phyloP scores from a whole-genome alignment of 768 basidiomycete species.

The Polyporus arcularius region DNA sequence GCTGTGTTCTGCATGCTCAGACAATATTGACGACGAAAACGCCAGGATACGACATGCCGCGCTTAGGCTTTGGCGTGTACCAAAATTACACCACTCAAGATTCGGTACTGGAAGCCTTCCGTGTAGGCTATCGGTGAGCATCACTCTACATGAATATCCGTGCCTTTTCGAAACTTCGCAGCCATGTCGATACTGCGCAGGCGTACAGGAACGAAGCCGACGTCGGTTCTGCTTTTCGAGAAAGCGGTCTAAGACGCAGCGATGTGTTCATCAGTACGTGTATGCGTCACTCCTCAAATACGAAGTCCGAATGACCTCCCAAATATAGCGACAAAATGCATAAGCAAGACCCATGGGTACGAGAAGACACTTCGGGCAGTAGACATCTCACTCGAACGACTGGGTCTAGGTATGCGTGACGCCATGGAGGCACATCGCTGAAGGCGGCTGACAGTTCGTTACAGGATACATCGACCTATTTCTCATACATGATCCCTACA shows the following conservation, averaged over 20 bases:
- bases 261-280: constrained; percentile 63
- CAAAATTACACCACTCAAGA: constrained; percentile 59
- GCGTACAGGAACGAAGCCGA: constrained; percentile 66
- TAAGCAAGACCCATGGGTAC: constrained; percentile 65
- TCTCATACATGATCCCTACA: constrained; percentile 46
- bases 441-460: not conserved
- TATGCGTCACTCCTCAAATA: not conserved
- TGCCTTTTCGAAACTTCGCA: not conserved
- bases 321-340: constrained; percentile 64
- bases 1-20: not conserved
- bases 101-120: constrained; percentile 63
- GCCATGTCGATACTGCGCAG: constrained; percentile 77
- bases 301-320: not conserved
- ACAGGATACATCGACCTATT: constrained; percentile 49
- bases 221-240: constrained; percentile 62
- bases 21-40: not conserved
- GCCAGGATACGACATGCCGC: constrained; percentile 56
- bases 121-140: constrained; percentile 58
- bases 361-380: constrained; percentile 63
- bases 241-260: constrained; percentile 53
- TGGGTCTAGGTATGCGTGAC: constrained; percentile 51
- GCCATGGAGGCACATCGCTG: constrained; percentile 6
- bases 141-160: not conserved
- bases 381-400: constrained; percentile 57
- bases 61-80: constrained; percentile 72